Evolutionary conservation across 768 basidiomycete species (phyloP).

Genomic region (Amylocystis lapponica): DNA sequence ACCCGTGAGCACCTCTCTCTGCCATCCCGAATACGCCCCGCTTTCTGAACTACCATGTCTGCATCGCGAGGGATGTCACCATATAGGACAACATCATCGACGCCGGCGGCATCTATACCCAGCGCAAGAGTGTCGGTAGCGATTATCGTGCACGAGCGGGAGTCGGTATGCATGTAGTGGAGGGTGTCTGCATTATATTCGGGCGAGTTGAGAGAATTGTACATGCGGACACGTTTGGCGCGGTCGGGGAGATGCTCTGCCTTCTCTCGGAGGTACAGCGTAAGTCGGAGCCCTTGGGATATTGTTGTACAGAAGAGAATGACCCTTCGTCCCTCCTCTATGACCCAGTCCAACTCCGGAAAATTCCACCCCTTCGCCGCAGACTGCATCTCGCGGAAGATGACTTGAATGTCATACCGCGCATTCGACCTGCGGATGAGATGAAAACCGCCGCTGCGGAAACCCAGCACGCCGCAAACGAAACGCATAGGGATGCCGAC

Average conservation of each 20-base stretch:
- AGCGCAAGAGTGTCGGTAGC: neutral
- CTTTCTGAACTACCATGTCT: neutral
- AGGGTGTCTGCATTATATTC: neutral
- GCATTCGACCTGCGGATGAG: neutral
- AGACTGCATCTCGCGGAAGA: neutral
- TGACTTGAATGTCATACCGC: neutral
- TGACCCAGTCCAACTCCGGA: neutral
- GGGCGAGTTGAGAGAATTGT: neutral
- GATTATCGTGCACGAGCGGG: neutral
- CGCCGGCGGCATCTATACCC: neutral
- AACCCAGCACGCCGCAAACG: neutral
- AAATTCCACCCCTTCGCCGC: neutral
- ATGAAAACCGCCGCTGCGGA: neutral
- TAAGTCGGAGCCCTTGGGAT: neutral
- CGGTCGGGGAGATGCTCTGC: neutral
- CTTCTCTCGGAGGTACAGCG: neutral
- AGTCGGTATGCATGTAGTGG: neutral
- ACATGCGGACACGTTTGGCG: neutral
- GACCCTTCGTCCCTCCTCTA: neutral
- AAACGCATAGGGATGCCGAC: too few species aligned
- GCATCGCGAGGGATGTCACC: neutral
- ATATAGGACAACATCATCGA: neutral
- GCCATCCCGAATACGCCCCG: neutral
- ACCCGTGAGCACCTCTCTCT: too few species aligned
- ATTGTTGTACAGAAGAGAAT: neutral